Evolutionary conservation across 768 basidiomycete genomes (phyloP).

Genomic region (Amanita rubescens): DNA sequence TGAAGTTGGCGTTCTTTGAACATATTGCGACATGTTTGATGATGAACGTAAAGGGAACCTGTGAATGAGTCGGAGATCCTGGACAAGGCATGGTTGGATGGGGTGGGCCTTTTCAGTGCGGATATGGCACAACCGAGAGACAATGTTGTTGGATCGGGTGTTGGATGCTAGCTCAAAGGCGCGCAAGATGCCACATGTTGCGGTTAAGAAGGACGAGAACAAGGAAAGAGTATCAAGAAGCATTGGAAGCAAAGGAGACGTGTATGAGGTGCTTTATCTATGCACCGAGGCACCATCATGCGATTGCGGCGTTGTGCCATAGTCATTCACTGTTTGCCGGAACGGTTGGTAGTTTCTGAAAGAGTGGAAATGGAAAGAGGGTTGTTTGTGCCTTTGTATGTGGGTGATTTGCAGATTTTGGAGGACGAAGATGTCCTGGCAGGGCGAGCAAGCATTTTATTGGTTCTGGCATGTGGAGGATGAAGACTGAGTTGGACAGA

Average conservation of each 20-base stretch:
- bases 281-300: constrained; percentile 78
- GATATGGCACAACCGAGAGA: constrained; percentile 87
- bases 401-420: constrained; percentile 17
- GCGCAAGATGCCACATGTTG: constrained; percentile 31
- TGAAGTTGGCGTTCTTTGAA: constrained; percentile 90
- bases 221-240: constrained; percentile 47
- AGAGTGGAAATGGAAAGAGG: constrained; percentile 82
- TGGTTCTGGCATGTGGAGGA: constrained; percentile 53
- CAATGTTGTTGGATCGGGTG: constrained; percentile 65
- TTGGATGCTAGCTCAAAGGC: constrained; percentile 43
- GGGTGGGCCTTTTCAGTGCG: constrained; percentile 84
- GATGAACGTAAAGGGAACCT: constrained; percentile 34
- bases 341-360: constrained; percentile 72
- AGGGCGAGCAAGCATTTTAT: not conserved
- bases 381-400: constrained; percentile 70
- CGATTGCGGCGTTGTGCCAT: constrained; percentile 73
- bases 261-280: constrained; percentile 72
- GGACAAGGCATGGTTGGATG: constrained; percentile 66
- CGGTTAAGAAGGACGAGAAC: constrained; percentile 21
- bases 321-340: constrained; percentile 72
- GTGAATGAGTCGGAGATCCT: constrained; percentile 42
- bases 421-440: too few species aligned
- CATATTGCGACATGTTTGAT: constrained; percentile 66
- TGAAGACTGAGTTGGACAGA: constrained; percentile 73
- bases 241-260: constrained; percentile 46